Base-by-base conservation (phyloP, 2,329 filamentous ascomycete species). In the Escovopsis sp. region DNA sequence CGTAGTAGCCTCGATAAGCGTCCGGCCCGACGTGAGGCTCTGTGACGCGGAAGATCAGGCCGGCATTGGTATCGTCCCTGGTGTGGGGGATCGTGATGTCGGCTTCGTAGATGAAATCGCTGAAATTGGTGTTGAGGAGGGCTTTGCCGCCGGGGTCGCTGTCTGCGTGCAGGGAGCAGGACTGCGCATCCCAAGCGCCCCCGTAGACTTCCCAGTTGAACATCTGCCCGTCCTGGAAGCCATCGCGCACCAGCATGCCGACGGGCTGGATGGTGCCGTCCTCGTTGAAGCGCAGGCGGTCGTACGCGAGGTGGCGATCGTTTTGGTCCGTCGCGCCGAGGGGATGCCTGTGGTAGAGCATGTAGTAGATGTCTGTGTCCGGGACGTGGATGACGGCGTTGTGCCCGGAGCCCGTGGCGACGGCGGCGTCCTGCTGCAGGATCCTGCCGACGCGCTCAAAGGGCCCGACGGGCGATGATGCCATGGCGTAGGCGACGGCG, bases 271-370 rank as follows among this genome's bases (percentile, higher is more conserved):
- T 69, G 33, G 59, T 64, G 15, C 63, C 66, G 30, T 64, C 53
- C 1, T 57, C 55, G 45, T 65, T 59, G 47, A 71, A 70, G 46
- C 63, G 58, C 59, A 72, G 65, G 12, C 65, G 60, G 49, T 71
- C 68, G 41, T 70, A 69, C 32, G 65, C 66, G 3, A 66, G 53
- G 12, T 65, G 60, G 3, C 68, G 65, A 50, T 70, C 64, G 45
- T 71, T 67, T 32, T 60, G 61, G 42, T 62, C 60, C 1, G 58
- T 61, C 38, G 69, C 64, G 45, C 62, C 61, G 3, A 68, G 57
- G 7, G 61, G 63, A 30, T 53, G 53, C 1, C 67, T 66, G 49
- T 70, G 68, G 45, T 69, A 70, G 1, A 61, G 59, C 12, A 70
- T 68, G 50, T 66, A 67, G 60, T 65, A 69, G 26, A 66, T 59